Conservation (phyloP, 495 filamentous ascomycete genomes). For the Tuber umbilicatum region DNA sequence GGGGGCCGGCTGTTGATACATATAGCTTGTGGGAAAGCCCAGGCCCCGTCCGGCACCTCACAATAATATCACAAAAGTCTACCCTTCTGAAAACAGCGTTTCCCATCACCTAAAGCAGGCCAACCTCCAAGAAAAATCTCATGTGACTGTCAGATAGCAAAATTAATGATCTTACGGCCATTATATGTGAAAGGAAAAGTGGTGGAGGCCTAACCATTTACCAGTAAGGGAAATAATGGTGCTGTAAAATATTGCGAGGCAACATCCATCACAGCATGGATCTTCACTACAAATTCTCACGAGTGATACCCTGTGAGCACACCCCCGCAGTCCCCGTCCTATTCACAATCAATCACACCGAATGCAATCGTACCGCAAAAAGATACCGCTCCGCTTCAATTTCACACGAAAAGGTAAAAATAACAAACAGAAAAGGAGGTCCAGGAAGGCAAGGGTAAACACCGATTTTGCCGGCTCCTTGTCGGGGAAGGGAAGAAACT, state of each 20-base stretch:
- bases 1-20: too few species aligned
- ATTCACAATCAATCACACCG: neutral
- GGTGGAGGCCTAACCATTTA: too few species aligned
- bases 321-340: neutral
- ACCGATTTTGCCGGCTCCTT: neutral
- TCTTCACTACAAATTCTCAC: neutral
- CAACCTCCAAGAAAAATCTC: too few species aligned
- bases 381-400: neutral
- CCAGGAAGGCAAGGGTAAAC: neutral
- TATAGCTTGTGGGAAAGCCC: too few species aligned
- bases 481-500: neutral
- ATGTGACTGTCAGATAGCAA: too few species aligned
- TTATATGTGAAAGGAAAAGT: too few species aligned
- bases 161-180: too few species aligned
- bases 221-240: neutral
- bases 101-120: too few species aligned
- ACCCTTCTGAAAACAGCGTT: too few species aligned
- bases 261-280: neutral
- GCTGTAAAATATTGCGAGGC: neutral
- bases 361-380: neutral
- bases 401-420: neutral
- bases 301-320: neutral
- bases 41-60: too few species aligned
- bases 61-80: too few species aligned
- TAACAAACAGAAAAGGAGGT: neutral